Evolutionary conservation across 2,329 filamentous ascomycete genomes (phyloP).

Genomic region (Xylaria sp.): DNA sequence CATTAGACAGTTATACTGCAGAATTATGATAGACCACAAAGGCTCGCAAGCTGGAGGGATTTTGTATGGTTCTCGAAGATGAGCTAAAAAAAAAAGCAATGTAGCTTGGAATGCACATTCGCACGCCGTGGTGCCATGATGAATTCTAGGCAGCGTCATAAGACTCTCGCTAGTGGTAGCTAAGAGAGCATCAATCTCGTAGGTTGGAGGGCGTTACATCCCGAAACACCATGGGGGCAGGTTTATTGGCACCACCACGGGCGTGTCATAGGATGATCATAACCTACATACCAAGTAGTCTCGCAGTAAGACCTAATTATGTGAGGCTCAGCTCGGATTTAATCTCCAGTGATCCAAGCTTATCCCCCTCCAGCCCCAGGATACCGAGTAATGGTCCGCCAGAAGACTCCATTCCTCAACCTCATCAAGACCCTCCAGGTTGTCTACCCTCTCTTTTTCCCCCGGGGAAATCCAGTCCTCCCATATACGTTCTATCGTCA

Average conservation of each 20-base stretch:
- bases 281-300: neutral
- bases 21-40: no score
- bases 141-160: no score
- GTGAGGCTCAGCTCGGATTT: neutral
- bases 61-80: no score
- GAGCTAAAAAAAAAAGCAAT: no score
- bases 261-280: neutral
- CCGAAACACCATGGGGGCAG: neutral
- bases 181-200: no score
- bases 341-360: slow-evolving; percentile 48
- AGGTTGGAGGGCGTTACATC: no score
- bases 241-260: no score
- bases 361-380: slow-evolving; percentile 81
- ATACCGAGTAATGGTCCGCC: slow-evolving; percentile 87
- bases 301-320: neutral
- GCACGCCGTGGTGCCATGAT: no score
- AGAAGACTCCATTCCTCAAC: slow-evolving; percentile 93
- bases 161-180: no score
- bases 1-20: no score
- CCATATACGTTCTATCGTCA: slow-evolving; percentile 72
- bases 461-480: slow-evolving; percentile 73
- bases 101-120: no score
- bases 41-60: no score
- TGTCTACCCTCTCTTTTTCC: slow-evolving; percentile 83
- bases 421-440: slow-evolving; percentile 89